Conservation (phyloP, 129 eudicot species). For the Ambrosia artemisiifolia region DNA sequence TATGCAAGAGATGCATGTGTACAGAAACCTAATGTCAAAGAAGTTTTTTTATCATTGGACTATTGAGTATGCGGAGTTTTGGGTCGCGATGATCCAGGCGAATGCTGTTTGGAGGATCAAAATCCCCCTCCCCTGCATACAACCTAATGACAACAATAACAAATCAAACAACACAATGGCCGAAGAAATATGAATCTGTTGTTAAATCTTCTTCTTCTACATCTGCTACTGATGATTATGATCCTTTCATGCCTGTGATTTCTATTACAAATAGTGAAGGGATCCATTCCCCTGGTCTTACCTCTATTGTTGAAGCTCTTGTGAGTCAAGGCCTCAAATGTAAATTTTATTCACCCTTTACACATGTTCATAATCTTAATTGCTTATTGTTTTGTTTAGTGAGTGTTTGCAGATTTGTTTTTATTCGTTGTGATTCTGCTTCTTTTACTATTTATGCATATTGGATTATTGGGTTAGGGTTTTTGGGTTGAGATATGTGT, state of each 20-base stretch:
- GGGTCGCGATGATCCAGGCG: no score
- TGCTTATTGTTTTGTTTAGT: background rate
- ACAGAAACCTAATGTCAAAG: no score
- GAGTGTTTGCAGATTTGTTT: background rate
- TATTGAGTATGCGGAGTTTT: no score
- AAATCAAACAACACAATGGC: conserved; percentile 8
- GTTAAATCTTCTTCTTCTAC: conserved; percentile 25
- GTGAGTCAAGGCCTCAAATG: conserved; percentile 81
- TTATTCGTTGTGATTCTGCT: background rate
- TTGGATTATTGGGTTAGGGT: background rate
- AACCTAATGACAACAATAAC: conserved; percentile 1
- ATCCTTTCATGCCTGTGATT: conserved; percentile 56
- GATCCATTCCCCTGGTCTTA: conserved; percentile 75
- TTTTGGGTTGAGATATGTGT: background rate
- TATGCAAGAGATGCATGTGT: no score
- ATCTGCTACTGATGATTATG: conserved; percentile 9
- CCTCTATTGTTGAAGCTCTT: conserved; percentile 62
- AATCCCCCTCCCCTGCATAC: conserved; percentile 19
- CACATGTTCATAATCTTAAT: background rate
- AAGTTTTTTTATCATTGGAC: no score
- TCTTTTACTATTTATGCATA: background rate
- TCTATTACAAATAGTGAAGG: conserved; percentile 86
- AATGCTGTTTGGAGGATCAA: no score
- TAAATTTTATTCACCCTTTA: conserved; percentile 15
- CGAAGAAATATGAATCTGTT: conserved; percentile 38